Percentiles rank a stretch among this genome's conserved stretches.
phyloP scores from a whole-genome alignment of 2,329 filamentous ascomycete genomes.

The Aphanocladium album region DNA sequence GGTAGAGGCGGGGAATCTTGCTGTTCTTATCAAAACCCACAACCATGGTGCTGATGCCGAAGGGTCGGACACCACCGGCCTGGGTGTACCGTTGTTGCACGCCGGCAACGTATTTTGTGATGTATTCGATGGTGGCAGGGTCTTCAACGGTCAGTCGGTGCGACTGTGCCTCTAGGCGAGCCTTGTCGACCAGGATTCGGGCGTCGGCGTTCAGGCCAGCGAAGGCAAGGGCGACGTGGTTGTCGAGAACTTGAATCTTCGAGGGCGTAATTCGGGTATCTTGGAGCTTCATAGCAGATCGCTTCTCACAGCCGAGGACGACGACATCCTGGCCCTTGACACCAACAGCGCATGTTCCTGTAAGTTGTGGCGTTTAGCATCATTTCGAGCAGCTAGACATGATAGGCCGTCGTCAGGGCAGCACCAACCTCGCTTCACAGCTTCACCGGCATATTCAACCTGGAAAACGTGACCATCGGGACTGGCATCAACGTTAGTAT shows the following conservation, averaged over 20 bases:
- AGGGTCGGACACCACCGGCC: slow-evolving; percentile 96
- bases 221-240: slow-evolving; percentile 94
- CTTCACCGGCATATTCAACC: slow-evolving; percentile 98
- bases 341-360: slow-evolving; percentile 94
- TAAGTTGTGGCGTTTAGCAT: slow-evolving; percentile 17
- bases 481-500: slow-evolving; percentile 54
- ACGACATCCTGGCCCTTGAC: slow-evolving; percentile 95
- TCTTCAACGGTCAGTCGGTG: slow-evolving; percentile 97
- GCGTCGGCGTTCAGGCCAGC: slow-evolving; percentile 97
- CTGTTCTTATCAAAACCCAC: slow-evolving; percentile 97
- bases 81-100: slow-evolving; percentile 99
- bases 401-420: neutral
- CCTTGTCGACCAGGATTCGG: slow-evolving; percentile 96
- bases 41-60: slow-evolving; percentile 95
- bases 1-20: slow-evolving; percentile 83
- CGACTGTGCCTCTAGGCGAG: slow-evolving; percentile 92
- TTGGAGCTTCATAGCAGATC: slow-evolving; percentile 98
- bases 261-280: slow-evolving; percentile 98
- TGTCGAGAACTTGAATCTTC: slow-evolving; percentile 95
- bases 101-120: slow-evolving; percentile 96
- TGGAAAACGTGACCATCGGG: slow-evolving; percentile 99
- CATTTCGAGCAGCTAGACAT: neutral
- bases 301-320: slow-evolving; percentile 96
- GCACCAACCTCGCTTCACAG: slow-evolving; percentile 85
- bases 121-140: slow-evolving; percentile 96